phyloP scores from a whole-genome alignment of 1,284 basidiomycete species.

The Sporisorium reilianum region DNA sequence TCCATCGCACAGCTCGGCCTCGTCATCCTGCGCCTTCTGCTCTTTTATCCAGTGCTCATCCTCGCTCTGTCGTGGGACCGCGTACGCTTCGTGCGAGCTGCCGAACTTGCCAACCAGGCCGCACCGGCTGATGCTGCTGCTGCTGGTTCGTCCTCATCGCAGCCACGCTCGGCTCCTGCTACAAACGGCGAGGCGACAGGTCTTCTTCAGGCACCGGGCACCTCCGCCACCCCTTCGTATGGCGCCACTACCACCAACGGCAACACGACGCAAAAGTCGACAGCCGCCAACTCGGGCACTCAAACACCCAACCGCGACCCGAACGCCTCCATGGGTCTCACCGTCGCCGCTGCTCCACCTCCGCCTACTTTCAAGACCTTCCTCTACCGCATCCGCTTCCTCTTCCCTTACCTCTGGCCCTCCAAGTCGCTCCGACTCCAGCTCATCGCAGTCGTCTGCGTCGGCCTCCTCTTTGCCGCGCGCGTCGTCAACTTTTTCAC shows the following conservation, averaged over 20 bases:
- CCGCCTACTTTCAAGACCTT: conserved; percentile 62
- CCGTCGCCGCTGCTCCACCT: conserved; percentile 54
- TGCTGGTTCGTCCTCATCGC: conserved; percentile 11
- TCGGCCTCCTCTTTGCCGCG: conserved; percentile 78
- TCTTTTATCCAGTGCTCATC: conserved; percentile 57
- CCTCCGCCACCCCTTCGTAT: conserved; percentile 27
- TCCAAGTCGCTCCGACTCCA: conserved; percentile 77
- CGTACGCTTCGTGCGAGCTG: conserved; percentile 53
- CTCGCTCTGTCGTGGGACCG: conserved; percentile 55
- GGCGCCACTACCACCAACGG: conserved; percentile 33
- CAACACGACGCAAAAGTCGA: conserved; percentile 15
- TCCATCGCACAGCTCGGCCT: conserved; percentile 56
- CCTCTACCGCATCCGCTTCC: conserved; percentile 72
- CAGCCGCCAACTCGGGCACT: conserved; percentile 26
- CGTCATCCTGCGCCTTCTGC: conserved; percentile 50
- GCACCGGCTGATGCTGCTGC: conserved; percentile 16
- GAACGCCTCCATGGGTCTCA: conserved; percentile 62
- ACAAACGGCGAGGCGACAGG: conserved; percentile 27
- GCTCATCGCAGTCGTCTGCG: conserved; percentile 77
- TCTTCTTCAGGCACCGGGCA: conserved; percentile 31
- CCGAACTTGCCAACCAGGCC: conserved; percentile 38
- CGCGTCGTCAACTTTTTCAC: conserved; percentile 80
- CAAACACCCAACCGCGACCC: conserved; percentile 45
- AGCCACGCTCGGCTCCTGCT: conserved; percentile 30
- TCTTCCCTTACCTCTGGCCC: conserved; percentile 86